A percentile compares a stretch with the other conserved stretches of the same genome.
Evolutionary conservation across 2,329 filamentous ascomycete species (phyloP).

Genomic region (Calonectria pteridis): DNA sequence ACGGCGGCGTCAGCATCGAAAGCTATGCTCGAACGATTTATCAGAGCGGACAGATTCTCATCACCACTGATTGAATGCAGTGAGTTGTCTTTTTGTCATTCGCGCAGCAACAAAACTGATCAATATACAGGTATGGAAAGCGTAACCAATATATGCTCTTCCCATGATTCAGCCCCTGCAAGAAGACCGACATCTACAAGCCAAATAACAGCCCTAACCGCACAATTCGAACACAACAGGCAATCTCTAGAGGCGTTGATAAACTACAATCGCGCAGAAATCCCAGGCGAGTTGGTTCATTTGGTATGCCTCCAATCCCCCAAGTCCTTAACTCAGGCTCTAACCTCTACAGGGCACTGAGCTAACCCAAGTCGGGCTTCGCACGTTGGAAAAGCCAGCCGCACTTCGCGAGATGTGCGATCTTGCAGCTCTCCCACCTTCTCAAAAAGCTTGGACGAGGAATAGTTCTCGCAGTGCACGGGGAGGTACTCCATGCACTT

Average conservation of each 20-base stretch:
- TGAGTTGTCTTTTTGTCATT: neutral
- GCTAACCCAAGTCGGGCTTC: neutral
- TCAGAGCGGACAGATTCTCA: neutral
- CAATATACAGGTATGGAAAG: neutral
- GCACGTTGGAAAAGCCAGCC: neutral
- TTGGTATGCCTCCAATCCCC: neutral
- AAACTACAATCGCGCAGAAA: neutral
- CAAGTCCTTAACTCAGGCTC: neutral
- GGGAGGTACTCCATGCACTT: neutral
- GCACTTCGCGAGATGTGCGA: neutral
- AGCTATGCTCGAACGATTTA: conserved; percentile 1
- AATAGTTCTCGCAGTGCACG: too few relatives aligned
- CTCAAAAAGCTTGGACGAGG: neutral
- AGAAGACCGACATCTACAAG: too few relatives aligned
- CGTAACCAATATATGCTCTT: neutral
- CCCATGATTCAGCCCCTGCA: neutral
- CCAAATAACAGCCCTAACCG: neutral
- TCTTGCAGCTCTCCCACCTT: neutral
- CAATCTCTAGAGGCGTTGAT: neutral
- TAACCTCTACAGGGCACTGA: neutral
- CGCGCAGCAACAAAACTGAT: neutral
- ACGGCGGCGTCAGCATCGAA: conserved; percentile 6
- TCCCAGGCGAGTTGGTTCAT: neutral
- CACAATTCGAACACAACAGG: neutral
- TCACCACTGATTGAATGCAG: neutral